Evolutionary conservation across 1,139 yeast genomes (phyloP).

Genomic region (Diutina mesorugosa): DNA sequence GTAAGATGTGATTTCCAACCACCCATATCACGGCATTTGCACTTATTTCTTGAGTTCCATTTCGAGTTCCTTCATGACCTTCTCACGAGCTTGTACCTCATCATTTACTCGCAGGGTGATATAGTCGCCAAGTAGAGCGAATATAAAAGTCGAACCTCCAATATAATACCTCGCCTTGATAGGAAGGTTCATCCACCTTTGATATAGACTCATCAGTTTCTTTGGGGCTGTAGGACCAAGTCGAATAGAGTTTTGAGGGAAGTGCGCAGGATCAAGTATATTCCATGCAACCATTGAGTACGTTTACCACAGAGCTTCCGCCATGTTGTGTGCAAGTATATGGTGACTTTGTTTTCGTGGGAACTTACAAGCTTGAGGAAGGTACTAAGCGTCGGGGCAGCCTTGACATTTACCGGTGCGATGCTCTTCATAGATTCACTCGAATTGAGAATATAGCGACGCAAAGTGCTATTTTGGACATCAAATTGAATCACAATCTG

Average conservation of each 20-base stretch:
- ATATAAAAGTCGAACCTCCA: conserved; percentile 38
- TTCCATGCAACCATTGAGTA: neutral
- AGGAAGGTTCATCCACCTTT: conserved; percentile 39
- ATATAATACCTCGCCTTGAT: conserved; percentile 37
- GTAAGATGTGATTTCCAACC: too few relatives aligned
- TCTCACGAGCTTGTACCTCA: conserved; percentile 25
- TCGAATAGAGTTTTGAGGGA: neutral
- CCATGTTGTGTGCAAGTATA: conserved; percentile 69
- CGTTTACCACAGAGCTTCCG: conserved; percentile 25
- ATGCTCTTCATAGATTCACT: conserved; percentile 23
- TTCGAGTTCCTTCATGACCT: conserved; percentile 22
- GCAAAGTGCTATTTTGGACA: conserved; percentile 62
- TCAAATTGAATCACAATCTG: conserved; percentile 43
- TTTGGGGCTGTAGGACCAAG: neutral
- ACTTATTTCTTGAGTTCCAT: neutral
- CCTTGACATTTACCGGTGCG: conserved; percentile 29
- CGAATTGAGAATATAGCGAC: conserved; percentile 15
- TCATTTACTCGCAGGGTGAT: conserved; percentile 34
- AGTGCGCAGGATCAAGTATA: neutral
- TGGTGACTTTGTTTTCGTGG: conserved; percentile 45
- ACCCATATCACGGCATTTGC: too few relatives aligned
- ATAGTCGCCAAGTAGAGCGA: conserved; percentile 41
- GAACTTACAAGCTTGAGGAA: conserved; percentile 62
- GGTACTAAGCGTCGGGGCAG: conserved; percentile 59
- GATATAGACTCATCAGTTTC: conserved; percentile 20